Evolutionary conservation across 345 rosid species (phyloP), one percentile per base, ranked within the genome.

Genomic region (Crucihimalaya himalaica): DNA sequence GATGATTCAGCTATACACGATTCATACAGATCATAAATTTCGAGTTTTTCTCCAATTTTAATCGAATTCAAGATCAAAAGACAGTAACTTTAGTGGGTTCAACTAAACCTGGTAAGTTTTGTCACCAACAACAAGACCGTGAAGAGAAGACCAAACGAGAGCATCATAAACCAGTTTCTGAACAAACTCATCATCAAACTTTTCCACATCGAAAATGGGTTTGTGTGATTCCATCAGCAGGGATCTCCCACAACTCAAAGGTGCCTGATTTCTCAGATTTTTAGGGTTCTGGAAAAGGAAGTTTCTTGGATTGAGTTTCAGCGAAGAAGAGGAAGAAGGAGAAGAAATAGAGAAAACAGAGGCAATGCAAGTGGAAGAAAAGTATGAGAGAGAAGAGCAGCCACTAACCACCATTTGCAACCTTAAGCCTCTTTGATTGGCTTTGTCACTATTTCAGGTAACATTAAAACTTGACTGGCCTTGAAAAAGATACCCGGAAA

Each of bases 111-210:
- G 82, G 68, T 77, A 74, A 78, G 67, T 81, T 74, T 79, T 86
- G 83, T 96, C 97, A 53, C 96, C 99, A 28, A 89, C 96, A 69
- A 95, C 86, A 76, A 96, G 93, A 8, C 99, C 99, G 61, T 89
- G 89, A 77, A 92, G 97, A 68, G 99, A 90, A 78, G 88, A 73
- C 99, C 99, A 92, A 57, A 96, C 99, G 66, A 95, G 97, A 80
- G 96, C 92, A 84, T 96, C 99, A 57, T 80, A 86, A 46, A 82
- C 89, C 83, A 96, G 72, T 74, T 86, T 83, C 47, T 86, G 84
- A 71, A 92, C 66, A 91, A 90, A 82, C 14, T 71, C 82, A 18
- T 86, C 86, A 66, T 86, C 89, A 43, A 84, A 70, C 25, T 66
- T 79, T 39, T 82, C 85, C 51, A 88, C 65, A 86, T 81, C 88